Conservation (phyloP, 495 filamentous ascomycete genomes). For the Trichocladium uniseriatum region DNA sequence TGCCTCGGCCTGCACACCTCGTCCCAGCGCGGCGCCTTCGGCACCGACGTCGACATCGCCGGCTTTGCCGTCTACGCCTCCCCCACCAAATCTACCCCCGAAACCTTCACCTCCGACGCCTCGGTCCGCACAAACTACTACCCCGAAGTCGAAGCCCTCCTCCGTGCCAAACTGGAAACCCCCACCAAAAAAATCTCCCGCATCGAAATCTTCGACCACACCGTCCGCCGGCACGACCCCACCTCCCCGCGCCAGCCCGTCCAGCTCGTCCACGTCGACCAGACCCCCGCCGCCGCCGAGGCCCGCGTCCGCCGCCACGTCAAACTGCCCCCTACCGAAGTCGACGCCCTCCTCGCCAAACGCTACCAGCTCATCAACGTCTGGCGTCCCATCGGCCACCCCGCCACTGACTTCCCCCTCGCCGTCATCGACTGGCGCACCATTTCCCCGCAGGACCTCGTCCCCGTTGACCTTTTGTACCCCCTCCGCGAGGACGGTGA, state of each 20-base stretch:
- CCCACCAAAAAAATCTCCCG: conserved; percentile 31
- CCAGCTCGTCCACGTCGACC: conserved; percentile 69
- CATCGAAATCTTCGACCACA: conserved; percentile 80
- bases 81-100: conserved; percentile 39
- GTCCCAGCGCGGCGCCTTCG: conserved; percentile 16
- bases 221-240: conserved; percentile 54
- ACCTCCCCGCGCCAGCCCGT: conserved; percentile 55
- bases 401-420: conserved; percentile 62
- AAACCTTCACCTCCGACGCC: conserved; percentile 52
- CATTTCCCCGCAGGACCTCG: conserved; percentile 52
- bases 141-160: conserved; percentile 62
- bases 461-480: conserved; percentile 67
- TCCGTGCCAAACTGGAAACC: conserved; percentile 45
- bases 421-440: conserved; percentile 59
- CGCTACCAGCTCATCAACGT: conserved; percentile 79
- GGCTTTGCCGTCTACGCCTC: conserved; percentile 33
- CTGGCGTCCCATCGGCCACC: conserved; percentile 66
- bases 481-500: conserved; percentile 53
- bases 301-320: conserved; percentile 59
- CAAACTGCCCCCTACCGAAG: conserved; percentile 31
- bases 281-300: conserved; percentile 55
- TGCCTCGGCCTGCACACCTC: neutral
- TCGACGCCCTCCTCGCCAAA: conserved; percentile 47
- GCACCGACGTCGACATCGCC: conserved; percentile 33
- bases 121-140: conserved; percentile 62